phyloP scores from a whole-genome alignment of 1,284 basidiomycete genomes.

The Blastosporella zonata region DNA sequence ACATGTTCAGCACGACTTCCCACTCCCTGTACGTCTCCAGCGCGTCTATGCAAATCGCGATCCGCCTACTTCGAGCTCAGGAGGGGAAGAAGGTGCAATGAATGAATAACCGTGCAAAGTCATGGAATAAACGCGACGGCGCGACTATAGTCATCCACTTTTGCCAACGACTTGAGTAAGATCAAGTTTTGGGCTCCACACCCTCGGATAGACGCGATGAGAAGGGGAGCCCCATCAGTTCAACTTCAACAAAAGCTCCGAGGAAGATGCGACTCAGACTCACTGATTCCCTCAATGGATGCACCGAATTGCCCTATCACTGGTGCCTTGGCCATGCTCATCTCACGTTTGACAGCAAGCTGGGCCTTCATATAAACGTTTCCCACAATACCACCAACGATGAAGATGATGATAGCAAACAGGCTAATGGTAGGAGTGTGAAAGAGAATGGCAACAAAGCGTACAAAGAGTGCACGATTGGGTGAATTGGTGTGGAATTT shows the following conservation, averaged over 20 bases:
- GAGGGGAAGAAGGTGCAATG: not conserved
- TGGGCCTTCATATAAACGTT: slow-evolving; percentile 67
- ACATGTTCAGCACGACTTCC: slow-evolving; percentile 49
- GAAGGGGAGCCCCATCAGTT: slow-evolving; percentile 2
- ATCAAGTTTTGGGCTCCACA: slow-evolving; percentile 37
- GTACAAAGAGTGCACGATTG: slow-evolving; percentile 23
- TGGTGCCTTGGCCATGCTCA: slow-evolving; percentile 65
- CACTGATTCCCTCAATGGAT: slow-evolving; percentile 61
- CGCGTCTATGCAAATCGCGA: slow-evolving; percentile 36
- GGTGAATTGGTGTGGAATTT: not conserved
- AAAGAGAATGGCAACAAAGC: slow-evolving; percentile 27
- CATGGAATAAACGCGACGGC: slow-evolving; percentile 35
- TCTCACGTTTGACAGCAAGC: slow-evolving; percentile 70
- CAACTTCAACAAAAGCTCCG: not conserved
- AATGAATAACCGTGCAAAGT: slow-evolving; percentile 31
- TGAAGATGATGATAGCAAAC: slow-evolving; percentile 26
- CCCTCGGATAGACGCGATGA: slow-evolving; percentile 53
- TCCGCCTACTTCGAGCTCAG: slow-evolving; percentile 25
- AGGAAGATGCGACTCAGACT: slow-evolving; percentile 22
- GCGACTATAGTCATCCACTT: slow-evolving; percentile 39
- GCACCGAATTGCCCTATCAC: slow-evolving; percentile 69
- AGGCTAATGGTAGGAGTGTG: slow-evolving; percentile 29
- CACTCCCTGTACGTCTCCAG: slow-evolving; percentile 42
- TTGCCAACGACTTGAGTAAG: slow-evolving; percentile 28
- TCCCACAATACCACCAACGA: slow-evolving; percentile 28